Evolutionary conservation across 495 filamentous ascomycete species (phyloP).

Genomic region (Aspergillus ostianus): DNA sequence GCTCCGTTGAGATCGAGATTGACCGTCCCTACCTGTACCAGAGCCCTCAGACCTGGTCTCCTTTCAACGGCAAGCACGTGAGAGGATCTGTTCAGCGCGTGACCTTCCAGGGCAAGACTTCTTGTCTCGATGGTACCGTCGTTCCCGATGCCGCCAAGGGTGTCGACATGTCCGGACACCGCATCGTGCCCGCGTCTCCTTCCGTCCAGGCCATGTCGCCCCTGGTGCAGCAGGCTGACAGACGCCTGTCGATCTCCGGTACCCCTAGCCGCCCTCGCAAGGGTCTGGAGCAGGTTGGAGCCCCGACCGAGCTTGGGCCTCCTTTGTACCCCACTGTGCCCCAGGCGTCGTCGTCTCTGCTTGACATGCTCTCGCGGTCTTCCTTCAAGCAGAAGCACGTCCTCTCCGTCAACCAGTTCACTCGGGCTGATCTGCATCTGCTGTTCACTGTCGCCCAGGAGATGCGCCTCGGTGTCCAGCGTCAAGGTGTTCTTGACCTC

Average conservation of each 20-base stretch:
- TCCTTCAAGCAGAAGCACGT: slow-evolving; percentile 85
- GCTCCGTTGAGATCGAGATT: slow-evolving; percentile 74
- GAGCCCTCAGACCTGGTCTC: slow-evolving; percentile 62
- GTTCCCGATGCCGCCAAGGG: slow-evolving; percentile 57
- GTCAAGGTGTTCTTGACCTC: slow-evolving; percentile 82
- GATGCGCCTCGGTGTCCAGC: slow-evolving; percentile 89
- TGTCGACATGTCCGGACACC: slow-evolving; percentile 75
- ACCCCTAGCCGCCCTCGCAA: slow-evolving; percentile 39
- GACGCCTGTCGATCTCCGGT: slow-evolving; percentile 44
- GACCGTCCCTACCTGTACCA: slow-evolving; percentile 62
- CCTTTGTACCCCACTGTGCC: slow-evolving; percentile 44
- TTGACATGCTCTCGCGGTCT: slow-evolving; percentile 71
- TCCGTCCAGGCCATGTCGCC: slow-evolving; percentile 50
- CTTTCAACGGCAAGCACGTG: slow-evolving; percentile 69
- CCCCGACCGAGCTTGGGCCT: slow-evolving; percentile 52
- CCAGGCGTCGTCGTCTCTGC: slow-evolving; percentile 57
- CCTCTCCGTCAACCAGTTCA: slow-evolving; percentile 86
- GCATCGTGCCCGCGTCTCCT: slow-evolving; percentile 56
- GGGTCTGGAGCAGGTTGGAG: slow-evolving; percentile 28
- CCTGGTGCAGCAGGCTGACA: slow-evolving; percentile 42
- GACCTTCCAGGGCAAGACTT: slow-evolving; percentile 72
- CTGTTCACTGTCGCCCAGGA: slow-evolving; percentile 96
- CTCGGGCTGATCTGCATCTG: slow-evolving; percentile 78
- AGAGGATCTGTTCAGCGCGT: slow-evolving; percentile 75
- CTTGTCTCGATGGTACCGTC: slow-evolving; percentile 71